Conservation (phyloP, 768 basidiomycete genomes). For the Macrocybe gigantea region DNA sequence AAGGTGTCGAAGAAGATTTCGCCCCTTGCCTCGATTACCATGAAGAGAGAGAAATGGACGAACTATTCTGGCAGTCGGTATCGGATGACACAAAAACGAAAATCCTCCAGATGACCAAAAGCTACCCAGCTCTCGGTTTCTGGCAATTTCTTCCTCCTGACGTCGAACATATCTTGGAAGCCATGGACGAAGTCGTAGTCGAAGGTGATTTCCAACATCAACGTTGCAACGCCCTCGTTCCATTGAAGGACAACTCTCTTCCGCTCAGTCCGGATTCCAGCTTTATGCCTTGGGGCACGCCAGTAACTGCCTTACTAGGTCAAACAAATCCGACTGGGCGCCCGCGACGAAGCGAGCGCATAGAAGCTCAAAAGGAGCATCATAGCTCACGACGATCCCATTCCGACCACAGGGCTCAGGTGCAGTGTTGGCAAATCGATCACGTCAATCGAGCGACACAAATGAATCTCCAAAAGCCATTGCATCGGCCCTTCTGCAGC, state of each 20-base stretch:
- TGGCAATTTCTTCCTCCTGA: constrained; percentile 2
- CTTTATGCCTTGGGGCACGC: background rate
- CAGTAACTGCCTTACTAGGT: background rate
- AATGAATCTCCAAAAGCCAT: background rate
- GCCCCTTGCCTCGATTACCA: background rate
- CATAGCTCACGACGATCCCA: background rate
- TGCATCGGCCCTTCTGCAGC: background rate
- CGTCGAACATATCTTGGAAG: background rate
- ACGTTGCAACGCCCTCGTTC: background rate
- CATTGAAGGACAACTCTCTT: background rate
- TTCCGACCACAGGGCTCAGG: background rate
- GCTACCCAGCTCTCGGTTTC: background rate
- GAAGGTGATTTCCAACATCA: background rate
- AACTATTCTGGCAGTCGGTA: background rate
- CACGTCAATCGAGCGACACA: background rate
- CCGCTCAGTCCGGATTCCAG: background rate
- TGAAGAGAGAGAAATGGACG: background rate
- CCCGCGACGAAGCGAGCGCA: background rate
- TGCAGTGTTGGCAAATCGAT: background rate
- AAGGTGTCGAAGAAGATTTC: background rate
- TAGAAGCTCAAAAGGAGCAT: background rate
- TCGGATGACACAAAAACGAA: no score
- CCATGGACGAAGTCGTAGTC: background rate
- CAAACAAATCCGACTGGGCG: background rate
- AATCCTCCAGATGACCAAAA: background rate